Conservation (phyloP, 176 grass and related monocot species). For the Urochloa ruziziensis region DNA sequence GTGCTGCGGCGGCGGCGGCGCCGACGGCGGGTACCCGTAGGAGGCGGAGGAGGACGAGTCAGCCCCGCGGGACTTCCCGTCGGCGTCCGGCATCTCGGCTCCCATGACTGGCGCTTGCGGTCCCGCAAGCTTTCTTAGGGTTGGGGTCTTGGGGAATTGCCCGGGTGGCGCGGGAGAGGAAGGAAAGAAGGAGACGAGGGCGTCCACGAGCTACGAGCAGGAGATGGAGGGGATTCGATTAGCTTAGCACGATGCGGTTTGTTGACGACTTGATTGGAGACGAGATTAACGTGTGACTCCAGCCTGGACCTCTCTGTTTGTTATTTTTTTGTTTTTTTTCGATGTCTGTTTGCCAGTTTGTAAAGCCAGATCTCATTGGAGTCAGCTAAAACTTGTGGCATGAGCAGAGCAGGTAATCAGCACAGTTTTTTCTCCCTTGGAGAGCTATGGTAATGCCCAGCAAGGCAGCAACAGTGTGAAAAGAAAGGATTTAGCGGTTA, state of each 20-base stretch:
- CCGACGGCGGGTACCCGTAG: slow-evolving; percentile 34
- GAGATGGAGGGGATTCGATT: neutral
- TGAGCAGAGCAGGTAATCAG: neutral
- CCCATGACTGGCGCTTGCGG: neutral
- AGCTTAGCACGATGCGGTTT: neutral
- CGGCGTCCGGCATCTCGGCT: slow-evolving; percentile 37
- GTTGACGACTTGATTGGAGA: neutral
- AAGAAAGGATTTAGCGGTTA: neutral
- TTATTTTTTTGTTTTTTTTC: neutral
- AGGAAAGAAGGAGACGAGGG: no score
- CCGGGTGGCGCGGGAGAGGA: neutral
- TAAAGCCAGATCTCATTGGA: neutral
- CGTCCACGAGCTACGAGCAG: no score
- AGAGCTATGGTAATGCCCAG: neutral
- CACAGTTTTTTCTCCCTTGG: neutral
- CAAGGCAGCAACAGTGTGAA: neutral
- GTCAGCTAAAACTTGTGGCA: slow-evolving; percentile 4
- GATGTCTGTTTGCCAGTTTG: neutral
- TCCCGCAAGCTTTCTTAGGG: neutral
- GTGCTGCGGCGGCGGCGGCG: slow-evolving; percentile 33
- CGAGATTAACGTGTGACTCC: slow-evolving; percentile 13
- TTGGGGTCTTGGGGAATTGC: slow-evolving; percentile 7
- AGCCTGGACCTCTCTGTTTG: neutral
- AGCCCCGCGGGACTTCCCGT: slow-evolving; percentile 31
- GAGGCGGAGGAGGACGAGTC: slow-evolving; percentile 16